Evolutionary conservation across 1,284 basidiomycete species (phyloP).

Genomic region (Irpex sp.): DNA sequence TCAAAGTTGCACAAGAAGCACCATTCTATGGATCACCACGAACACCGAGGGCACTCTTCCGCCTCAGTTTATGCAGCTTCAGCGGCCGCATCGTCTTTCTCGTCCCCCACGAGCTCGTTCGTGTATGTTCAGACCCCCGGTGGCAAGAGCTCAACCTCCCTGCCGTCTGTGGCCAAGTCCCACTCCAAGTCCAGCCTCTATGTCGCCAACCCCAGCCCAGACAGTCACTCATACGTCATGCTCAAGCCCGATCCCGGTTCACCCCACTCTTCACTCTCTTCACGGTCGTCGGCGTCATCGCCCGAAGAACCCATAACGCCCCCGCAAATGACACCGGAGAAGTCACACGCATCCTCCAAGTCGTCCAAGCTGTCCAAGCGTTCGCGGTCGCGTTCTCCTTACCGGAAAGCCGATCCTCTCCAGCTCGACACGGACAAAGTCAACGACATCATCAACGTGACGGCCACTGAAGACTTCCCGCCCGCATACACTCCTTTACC

Average conservation of each 20-base stretch:
- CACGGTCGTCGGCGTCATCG: conserved; percentile 1
- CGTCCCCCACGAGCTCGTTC: conserved; percentile 3
- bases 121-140: not conserved
- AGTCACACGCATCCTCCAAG: not conserved
- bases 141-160: conserved; percentile 2
- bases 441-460: not conserved
- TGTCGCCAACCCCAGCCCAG: conserved; percentile 7
- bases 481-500: conserved; percentile 13
- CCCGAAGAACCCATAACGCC: conserved; percentile 8
- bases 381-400: not conserved
- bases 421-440: not conserved
- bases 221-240: conserved; percentile 2
- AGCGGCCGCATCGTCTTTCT: not conserved
- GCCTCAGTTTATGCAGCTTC: not conserved
- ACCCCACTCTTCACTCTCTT: conserved; percentile 6
- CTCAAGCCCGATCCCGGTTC: not conserved
- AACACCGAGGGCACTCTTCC: not conserved
- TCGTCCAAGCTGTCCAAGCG: not conserved
- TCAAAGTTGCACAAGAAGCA: not conserved
- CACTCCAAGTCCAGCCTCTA: conserved; percentile 8
- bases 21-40: not conserved
- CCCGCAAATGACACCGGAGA: not conserved
- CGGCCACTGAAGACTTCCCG: conserved; percentile 2
- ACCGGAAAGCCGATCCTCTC: not conserved
- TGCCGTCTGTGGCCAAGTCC: not conserved